Evolutionary conservation across 2,329 filamentous ascomycete genomes (phyloP).

Genomic region (Cordyceps cicadae): DNA sequence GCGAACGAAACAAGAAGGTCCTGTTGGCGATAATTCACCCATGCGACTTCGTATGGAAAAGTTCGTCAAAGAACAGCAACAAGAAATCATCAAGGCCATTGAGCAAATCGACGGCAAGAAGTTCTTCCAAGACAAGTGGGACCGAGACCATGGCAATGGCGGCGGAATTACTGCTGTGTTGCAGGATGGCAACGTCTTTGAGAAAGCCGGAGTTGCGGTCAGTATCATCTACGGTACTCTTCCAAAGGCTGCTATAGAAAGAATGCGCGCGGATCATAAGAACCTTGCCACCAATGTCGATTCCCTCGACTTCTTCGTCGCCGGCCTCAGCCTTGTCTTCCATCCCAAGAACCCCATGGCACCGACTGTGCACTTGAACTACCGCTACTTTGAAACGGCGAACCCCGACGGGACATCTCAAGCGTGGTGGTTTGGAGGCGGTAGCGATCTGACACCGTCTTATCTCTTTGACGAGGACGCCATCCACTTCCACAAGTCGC

Average conservation of each 20-base stretch:
- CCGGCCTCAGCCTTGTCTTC: constrained; percentile 84
- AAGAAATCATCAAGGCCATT: constrained; percentile 74
- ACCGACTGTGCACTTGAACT: constrained; percentile 95
- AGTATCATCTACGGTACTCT: constrained; percentile 90
- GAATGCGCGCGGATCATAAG: constrained; percentile 94
- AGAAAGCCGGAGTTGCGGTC: constrained; percentile 94
- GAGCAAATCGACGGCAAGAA: constrained; percentile 74
- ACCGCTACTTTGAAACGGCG: constrained; percentile 95
- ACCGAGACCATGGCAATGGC: constrained; percentile 78
- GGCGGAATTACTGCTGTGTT: constrained; percentile 92
- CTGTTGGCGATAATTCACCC: constrained; percentile 66
- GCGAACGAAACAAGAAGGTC: constrained; percentile 62
- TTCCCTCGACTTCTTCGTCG: constrained; percentile 87
- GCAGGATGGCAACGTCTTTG: constrained; percentile 93
- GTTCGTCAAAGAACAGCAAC: constrained; percentile 88
- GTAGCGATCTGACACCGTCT: constrained; percentile 82
- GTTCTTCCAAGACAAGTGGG: constrained; percentile 82
- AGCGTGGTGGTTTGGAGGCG: constrained; percentile 97
- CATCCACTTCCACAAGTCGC: constrained; percentile 88
- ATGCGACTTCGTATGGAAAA: constrained; percentile 98
- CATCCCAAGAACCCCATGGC: constrained; percentile 95
- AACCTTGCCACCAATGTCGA: constrained; percentile 72
- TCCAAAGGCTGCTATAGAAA: constrained; percentile 76
- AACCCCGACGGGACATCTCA: constrained; percentile 72
- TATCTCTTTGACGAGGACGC: constrained; percentile 97